These are phyloP conservation scores for Salix brachista DNA, from an alignment of 345 rosid genomes.

Conservation along the genomic window DNA sequence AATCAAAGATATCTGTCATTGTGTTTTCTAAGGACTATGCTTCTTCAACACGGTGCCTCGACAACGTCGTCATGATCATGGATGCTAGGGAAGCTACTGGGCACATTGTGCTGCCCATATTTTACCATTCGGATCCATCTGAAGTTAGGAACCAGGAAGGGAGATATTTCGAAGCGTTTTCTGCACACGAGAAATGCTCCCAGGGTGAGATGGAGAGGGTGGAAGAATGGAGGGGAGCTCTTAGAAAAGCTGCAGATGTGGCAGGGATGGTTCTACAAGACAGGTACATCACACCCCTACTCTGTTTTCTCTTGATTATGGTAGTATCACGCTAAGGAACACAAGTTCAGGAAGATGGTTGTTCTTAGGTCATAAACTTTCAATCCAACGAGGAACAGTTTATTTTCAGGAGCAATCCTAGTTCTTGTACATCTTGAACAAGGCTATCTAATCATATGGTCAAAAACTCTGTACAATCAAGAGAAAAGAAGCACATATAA, in stretches of 20 bases:
- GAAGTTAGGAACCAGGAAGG: not conserved
- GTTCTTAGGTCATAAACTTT: no score
- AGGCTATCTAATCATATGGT: no score
- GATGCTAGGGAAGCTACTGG: not conserved
- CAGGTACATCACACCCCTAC: not conserved
- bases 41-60: not conserved
- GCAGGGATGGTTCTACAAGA: not conserved
- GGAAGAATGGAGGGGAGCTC: not conserved
- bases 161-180: not conserved
- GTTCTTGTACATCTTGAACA: no score
- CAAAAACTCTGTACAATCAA: no score
- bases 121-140: not conserved
- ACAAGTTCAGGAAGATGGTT: no score
- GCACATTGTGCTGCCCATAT: not conserved
- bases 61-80: not conserved
- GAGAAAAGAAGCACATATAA: no score
- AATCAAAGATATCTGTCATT: not conserved
- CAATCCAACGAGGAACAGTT: no score
- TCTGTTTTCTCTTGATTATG: no score
- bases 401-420: no score
- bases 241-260: not conserved
- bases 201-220: not conserved
- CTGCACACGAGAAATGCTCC: not conserved
- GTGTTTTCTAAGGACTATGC: not conserved
- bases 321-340: no score